Evolutionary conservation across 768 basidiomycete genomes (phyloP).

Genomic region (Termitomyces sp.): DNA sequence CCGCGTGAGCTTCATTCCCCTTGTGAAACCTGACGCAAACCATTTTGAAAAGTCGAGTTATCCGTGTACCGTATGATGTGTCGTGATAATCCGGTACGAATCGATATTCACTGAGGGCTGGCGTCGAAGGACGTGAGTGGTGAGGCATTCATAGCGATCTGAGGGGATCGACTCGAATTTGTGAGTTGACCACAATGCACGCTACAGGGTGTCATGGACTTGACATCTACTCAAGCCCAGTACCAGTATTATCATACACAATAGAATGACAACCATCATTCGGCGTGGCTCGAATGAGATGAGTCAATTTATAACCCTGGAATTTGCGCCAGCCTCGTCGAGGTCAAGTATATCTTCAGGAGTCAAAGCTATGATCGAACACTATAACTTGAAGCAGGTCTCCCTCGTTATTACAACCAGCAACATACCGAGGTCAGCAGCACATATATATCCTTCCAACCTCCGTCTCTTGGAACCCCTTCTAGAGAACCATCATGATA

Average conservation of each 20-base stretch:
- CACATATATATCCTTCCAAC: constrained; percentile 64
- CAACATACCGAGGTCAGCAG: constrained; percentile 32
- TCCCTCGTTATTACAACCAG: not conserved
- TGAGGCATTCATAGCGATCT: too few relatives aligned
- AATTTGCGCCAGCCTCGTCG: constrained; percentile 50
- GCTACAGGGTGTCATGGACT: not conserved
- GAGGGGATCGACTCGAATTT: too few relatives aligned
- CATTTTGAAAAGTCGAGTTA: too few relatives aligned
- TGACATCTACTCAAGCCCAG: not conserved
- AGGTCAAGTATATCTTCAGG: constrained; percentile 50
- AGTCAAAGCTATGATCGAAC: constrained; percentile 39
- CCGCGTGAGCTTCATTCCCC: too few relatives aligned
- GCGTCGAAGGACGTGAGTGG: too few relatives aligned
- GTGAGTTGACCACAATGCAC: not conserved
- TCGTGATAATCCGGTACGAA: too few relatives aligned
- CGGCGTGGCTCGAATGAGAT: not conserved
- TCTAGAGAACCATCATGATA: constrained; percentile 25
- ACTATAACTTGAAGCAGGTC: not conserved
- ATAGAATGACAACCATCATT: not conserved
- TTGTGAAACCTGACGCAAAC: too few relatives aligned
- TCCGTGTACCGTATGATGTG: too few relatives aligned
- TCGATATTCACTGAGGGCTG: not conserved
- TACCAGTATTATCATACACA: not conserved
- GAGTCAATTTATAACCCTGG: not conserved
- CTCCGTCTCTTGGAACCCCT: constrained; percentile 61